phyloP scores from a whole-genome alignment of 1,139 yeast genomes.

The Meyerozyma guilliermondii region DNA sequence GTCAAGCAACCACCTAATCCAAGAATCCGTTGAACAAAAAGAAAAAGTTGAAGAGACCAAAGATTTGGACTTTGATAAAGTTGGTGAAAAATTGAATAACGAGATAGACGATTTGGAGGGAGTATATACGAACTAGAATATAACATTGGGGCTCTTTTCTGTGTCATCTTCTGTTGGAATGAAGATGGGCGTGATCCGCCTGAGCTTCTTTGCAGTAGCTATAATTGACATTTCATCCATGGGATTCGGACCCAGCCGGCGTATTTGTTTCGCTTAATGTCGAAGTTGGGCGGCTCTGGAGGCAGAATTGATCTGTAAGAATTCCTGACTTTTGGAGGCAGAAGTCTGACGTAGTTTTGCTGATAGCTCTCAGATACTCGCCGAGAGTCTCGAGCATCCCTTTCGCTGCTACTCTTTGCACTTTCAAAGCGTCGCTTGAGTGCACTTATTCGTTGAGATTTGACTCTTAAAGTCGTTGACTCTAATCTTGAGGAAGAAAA shows the following conservation, averaged over 20 bases:
- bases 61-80: neutral
- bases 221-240: conserved; percentile 18
- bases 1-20: neutral
- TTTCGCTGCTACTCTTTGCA: conserved; percentile 15
- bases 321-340: conserved; percentile 24
- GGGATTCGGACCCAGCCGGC: conserved; percentile 5
- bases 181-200: conserved; percentile 35
- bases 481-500: conserved; percentile 20
- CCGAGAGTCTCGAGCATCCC: conserved; percentile 2
- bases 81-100: conserved; percentile 1
- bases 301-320: conserved; percentile 13
- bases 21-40: conserved; percentile 6
- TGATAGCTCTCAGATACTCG: neutral
- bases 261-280: conserved; percentile 4
- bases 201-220: conserved; percentile 34
- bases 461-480: conserved; percentile 34
- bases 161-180: conserved; percentile 33
- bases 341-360: conserved; percentile 5
- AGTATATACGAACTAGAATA: neutral
- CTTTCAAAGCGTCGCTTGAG: conserved; percentile 30
- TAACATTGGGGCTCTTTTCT: too few relatives aligned
- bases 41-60: neutral
- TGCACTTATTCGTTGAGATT: conserved; percentile 30
- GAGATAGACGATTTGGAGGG: conserved; percentile 2
- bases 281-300: conserved; percentile 13